These are phyloP conservation scores for Sistotremastrum suecicum DNA, from an alignment of 768 basidiomycete genomes.

Conservation along the genomic window DNA sequence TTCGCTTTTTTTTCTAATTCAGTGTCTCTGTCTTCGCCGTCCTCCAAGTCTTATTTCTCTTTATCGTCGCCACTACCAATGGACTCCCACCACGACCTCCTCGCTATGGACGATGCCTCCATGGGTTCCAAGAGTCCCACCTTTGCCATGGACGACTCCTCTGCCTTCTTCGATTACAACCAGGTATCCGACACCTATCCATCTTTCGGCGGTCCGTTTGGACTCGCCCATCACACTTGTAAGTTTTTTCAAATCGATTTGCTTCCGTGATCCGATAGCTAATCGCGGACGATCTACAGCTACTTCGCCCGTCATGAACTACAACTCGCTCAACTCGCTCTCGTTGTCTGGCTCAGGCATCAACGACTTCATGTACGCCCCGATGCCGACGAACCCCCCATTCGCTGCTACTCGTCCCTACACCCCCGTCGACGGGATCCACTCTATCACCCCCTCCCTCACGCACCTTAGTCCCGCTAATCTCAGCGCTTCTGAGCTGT, in stretches of 20 bases:
- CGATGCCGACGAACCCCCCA: slow-evolving; percentile 39
- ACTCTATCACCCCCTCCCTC: slow-evolving; percentile 53
- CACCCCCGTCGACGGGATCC: slow-evolving; percentile 43
- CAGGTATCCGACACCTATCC: slow-evolving; percentile 28
- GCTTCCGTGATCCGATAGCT: slow-evolving; percentile 3
- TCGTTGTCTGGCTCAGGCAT: slow-evolving; percentile 32
- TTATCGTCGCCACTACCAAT: neutral
- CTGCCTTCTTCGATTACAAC: slow-evolving; percentile 28
- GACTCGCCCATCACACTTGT: slow-evolving; percentile 48
- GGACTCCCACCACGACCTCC: slow-evolving; percentile 27
- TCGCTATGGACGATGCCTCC: slow-evolving; percentile 31
- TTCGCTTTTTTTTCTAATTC: slow-evolving; percentile 6
- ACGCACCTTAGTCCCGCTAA: slow-evolving; percentile 26
- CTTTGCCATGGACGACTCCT: slow-evolving; percentile 30
- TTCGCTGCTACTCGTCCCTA: slow-evolving; percentile 44
- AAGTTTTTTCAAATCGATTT: slow-evolving; percentile 18
- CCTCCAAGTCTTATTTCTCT: neutral
- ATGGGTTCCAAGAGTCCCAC: slow-evolving; percentile 36
- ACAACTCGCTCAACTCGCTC: slow-evolving; percentile 45
- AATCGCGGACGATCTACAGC: slow-evolving; percentile 36
- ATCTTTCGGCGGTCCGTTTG: slow-evolving; percentile 50
- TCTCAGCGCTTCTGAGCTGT: slow-evolving; percentile 54
- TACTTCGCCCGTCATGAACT: slow-evolving; percentile 47
- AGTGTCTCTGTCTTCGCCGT: slow-evolving; percentile 1
- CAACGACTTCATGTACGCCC: slow-evolving; percentile 46